Conservation (phyloP, 345 rosid species). For the Rubroshorea leprosula region DNA sequence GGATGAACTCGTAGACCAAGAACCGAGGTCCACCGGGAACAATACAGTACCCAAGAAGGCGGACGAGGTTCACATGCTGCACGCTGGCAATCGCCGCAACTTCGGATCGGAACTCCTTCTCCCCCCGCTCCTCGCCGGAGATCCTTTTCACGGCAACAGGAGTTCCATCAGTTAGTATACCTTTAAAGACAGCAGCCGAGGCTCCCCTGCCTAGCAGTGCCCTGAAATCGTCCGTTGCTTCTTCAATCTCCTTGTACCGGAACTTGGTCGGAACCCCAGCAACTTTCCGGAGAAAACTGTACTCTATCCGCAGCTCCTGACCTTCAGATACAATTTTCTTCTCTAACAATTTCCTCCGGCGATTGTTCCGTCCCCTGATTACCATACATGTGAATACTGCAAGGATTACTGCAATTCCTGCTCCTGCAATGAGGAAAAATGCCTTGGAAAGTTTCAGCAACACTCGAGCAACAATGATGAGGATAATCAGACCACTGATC, state of each 20-base stretch:
- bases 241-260: constrained; percentile 59
- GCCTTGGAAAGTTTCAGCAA: constrained; percentile 51
- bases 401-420: constrained; percentile 51
- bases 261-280: constrained; percentile 76
- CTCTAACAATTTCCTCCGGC: constrained; percentile 36
- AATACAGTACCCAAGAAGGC: constrained; percentile 52
- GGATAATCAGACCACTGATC: constrained; percentile 26
- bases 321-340: constrained; percentile 47
- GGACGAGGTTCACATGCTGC: constrained; percentile 60
- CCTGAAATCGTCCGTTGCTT: constrained; percentile 64
- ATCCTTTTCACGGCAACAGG: constrained; percentile 63
- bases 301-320: constrained; percentile 67
- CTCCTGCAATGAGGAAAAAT: constrained; percentile 62
- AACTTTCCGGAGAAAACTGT: constrained; percentile 76
- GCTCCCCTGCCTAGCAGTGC: constrained; percentile 56
- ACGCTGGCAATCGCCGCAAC: constrained; percentile 68
- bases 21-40: constrained; percentile 35
- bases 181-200: constrained; percentile 59
- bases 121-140: constrained; percentile 54
- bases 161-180: constrained; percentile 48
- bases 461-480: constrained; percentile 39
- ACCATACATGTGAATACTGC: constrained; percentile 40
- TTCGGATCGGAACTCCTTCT: constrained; percentile 59
- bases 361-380: constrained; percentile 41
- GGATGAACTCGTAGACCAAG: constrained; percentile 57